Evolutionary conservation across 1,284 basidiomycete species (phyloP), one percentile per base, ranked within the genome.

Genomic region (Cutaneotrichosporon sp.): DNA sequence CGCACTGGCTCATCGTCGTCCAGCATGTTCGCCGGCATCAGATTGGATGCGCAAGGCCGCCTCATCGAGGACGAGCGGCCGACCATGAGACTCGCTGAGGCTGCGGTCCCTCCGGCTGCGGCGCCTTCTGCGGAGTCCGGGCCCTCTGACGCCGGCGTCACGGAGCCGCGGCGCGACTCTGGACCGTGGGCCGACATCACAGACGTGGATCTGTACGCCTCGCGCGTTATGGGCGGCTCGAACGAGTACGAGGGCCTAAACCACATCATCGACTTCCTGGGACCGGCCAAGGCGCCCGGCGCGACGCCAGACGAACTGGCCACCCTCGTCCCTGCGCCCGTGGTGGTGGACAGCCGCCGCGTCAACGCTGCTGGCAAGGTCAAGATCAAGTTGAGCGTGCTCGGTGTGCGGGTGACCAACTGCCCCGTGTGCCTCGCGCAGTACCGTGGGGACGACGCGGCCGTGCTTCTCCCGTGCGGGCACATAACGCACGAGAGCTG

Each of bases 371-470:
- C 89, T 65, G 91, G 91, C 11, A 87, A 88, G 56, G 83, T 88
- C 59, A 92, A 91, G 80, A 77, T 91, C 61, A 93, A 92, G 79
- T 78, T 92, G 53, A 82, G 83, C 22, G 79, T 92, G 31, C 79
- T 89, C n/a, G 91, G 89, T 24, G 82, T 86, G 13, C 74, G 84
- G 1, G 90, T 94, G 29, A 87, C 90, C 66, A 87, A 86, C 69
- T 95, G 92, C 72, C 85, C 87, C 27, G 88, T 92, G 53, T 94
- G 92, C 75, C 78, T 90, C 68, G 83, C 82, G 54, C 89, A 90
- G 79, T 94, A 92, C 81, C 86, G 83, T 71, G 83, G 83, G 14
- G 84, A 80, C 7, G 84, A 88, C 61, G 80, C 81, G 63, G 83
- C 82, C 14, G 85, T 85, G 54, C 74, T 90, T 70, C 83, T 87